A percentile compares a stretch with the other conserved stretches of the same genome.
These are phyloP conservation scores for Globisporangium orthogonon DNA, from an alignment of 352 stramenopile genomes.

Conservation along the genomic window DNA sequence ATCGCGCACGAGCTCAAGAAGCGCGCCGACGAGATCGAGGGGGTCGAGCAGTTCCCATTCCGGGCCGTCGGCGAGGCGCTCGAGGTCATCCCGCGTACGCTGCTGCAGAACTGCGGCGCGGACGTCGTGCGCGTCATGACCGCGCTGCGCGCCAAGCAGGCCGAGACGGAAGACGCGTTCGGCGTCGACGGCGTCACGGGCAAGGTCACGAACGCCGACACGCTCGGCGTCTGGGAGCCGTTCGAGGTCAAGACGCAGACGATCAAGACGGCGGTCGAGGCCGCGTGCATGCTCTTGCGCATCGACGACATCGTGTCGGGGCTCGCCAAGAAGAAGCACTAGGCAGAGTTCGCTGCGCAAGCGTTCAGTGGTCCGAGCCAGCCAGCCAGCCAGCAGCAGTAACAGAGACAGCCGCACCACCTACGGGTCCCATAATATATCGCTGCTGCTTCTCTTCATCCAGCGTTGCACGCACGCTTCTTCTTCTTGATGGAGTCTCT, in stretches of 20 bases:
- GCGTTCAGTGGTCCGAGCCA: background rate
- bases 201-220: constrained; percentile 92
- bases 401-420: background rate
- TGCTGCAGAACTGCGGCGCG: constrained; percentile 99
- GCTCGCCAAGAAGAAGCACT: constrained; percentile 94
- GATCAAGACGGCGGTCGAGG: constrained; percentile 99
- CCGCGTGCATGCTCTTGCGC: constrained; percentile 95
- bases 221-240: constrained; percentile 98
- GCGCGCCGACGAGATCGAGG: constrained; percentile 88
- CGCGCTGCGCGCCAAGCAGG: constrained; percentile 92
- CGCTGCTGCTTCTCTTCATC: background rate
- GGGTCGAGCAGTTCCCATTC: constrained; percentile 97
- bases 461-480: too few relatives aligned
- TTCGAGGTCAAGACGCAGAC: constrained; percentile 99
- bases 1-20: constrained; percentile 94
- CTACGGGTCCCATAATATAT: background rate
- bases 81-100: constrained; percentile 98
- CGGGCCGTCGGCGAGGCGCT: constrained; percentile 96
- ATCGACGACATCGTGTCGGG: constrained; percentile 99
- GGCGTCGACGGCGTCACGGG: constrained; percentile 83
- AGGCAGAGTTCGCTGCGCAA: constrained; percentile 5
- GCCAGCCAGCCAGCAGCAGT: background rate
- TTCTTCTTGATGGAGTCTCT: too few relatives aligned
- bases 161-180: constrained; percentile 68
- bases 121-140: constrained; percentile 98